Evolutionary conservation across 257 asterid species (phyloP), one percentile per base, ranked within the genome.

Genomic region (Paulownia fortunei): DNA sequence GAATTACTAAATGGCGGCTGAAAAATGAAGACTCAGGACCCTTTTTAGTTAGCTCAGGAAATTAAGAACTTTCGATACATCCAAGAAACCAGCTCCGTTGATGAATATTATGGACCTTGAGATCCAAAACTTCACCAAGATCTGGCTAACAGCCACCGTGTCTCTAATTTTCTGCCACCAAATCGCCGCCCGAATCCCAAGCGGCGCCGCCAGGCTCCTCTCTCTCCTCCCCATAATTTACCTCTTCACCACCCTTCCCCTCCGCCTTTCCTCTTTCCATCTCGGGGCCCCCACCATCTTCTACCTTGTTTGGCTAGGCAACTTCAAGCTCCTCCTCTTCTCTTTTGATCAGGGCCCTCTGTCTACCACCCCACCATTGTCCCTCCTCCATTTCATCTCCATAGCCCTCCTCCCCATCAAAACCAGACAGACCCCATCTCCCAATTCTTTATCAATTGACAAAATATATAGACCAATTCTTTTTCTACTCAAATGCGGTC

Each of bases 271-370:
- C 72, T 80, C 83, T 76, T 0, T 82, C 74, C 87, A 80, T 23
- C 88, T 88, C 76, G 65, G 70, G 26, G 80, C 12, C 44, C 81
- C 85, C 61, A 78, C 96, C 49, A 24, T 68, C 71, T 87, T 92
- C 69, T 90, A 84, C 89, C 86, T 94, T 3, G 87, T 84, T 71
- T 94, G 97, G 97, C 92, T 84, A 10, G 91, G 81, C 69, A 93
- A 91, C 47, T 91, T 87, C 87, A 93, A 93, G 77, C 93, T 93
- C 81, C 82, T 93, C 80, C 92, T 91, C 69, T 87, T 86, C 71
- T 61, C 92, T 32, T 93, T 91, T 79, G 52, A 85, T 36, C 84
- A 73, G 18, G 83, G 84, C 72, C 97, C 96, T 32, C 85, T 91
- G 6, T 75, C 77, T 56, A 11, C 91, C 30, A 15, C 34, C 9